Percentiles rank a stretch among this genome's conserved stretches.
phyloP scores from a whole-genome alignment of 2,329 filamentous ascomycete species.

The Trichoderma citrinoviride region DNA sequence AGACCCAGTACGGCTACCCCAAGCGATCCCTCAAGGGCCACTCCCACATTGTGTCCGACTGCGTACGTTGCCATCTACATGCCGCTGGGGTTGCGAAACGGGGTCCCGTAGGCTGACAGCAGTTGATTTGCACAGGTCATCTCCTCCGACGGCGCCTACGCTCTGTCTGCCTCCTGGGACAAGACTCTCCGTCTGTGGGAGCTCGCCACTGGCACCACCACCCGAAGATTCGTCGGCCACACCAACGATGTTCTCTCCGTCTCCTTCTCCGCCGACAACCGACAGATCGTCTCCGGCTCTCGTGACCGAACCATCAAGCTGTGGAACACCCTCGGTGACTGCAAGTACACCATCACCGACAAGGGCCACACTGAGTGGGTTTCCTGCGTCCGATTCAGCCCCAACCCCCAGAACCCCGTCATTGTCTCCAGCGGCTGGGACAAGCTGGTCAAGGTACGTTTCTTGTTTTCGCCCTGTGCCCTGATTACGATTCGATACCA shows the following conservation, averaged over 20 bases:
- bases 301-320: conserved; percentile 99
- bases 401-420: conserved; percentile 99
- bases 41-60: conserved; percentile 99
- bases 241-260: conserved; percentile 99
- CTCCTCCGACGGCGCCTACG: conserved; percentile 98
- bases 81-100: not conserved
- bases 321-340: conserved; percentile 99
- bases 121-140: conserved; percentile 66
- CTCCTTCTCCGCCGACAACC: conserved; percentile 99
- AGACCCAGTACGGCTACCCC: conserved; percentile 96
- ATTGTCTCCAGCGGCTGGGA: conserved; percentile 99
- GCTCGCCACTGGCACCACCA: conserved; percentile 94
- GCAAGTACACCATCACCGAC: conserved; percentile 99
- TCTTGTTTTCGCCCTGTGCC: conserved; percentile 6
- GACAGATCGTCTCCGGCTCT: conserved; percentile 98
- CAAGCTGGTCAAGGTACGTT: conserved; percentile 98
- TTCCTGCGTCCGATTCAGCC: conserved; percentile 98
- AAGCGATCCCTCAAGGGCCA: conserved; percentile 98
- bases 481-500: conserved; percentile 3
- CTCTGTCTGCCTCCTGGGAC: conserved; percentile 98
- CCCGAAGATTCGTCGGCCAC: conserved; percentile 97
- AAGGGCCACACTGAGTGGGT: conserved; percentile 99
- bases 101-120: conserved; percentile 25
- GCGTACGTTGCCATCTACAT: conserved; percentile 65
- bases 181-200: conserved; percentile 99